Percentiles rank a stretch among this genome's conserved stretches.
Evolutionary conservation across 1,139 yeast species (phyloP).

Genomic region (Blastobotrys arbuscula): DNA sequence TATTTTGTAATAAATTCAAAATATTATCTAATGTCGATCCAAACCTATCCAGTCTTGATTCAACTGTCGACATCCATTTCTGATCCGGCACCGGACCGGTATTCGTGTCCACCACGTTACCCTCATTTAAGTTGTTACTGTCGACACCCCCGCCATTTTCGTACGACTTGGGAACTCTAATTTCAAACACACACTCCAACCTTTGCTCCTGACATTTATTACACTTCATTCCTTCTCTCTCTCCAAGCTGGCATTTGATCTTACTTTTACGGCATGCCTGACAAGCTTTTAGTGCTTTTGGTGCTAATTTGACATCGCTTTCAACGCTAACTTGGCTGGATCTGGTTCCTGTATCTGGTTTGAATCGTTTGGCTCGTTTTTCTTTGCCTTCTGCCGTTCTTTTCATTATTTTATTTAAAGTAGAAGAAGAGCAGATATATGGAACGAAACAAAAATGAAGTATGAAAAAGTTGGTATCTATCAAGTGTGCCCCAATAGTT

Average conservation of each 20-base stretch:
- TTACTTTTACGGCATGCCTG: constrained; percentile 58
- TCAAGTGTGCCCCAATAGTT: too few species aligned
- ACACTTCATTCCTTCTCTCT: constrained; percentile 43
- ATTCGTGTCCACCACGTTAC: too few species aligned
- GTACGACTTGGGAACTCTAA: constrained; percentile 44
- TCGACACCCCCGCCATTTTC: constrained; percentile 19
- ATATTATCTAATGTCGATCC: constrained; percentile 42
- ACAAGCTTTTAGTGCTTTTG: constrained; percentile 48
- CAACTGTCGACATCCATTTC: constrained; percentile 44
- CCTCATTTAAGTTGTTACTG: neutral
- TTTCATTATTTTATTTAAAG: neutral
- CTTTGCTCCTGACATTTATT: constrained; percentile 51
- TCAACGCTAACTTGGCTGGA: constrained; percentile 18
- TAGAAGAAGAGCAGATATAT: neutral
- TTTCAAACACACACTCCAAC: constrained; percentile 52
- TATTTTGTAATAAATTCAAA: constrained; percentile 25
- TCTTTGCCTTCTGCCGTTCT: neutral
- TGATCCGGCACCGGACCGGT: constrained; percentile 10
- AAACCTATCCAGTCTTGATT: constrained; percentile 41
- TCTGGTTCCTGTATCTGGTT: neutral
- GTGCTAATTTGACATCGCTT: constrained; percentile 11
- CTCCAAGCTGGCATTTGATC: constrained; percentile 50
- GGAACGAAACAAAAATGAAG: too few species aligned
- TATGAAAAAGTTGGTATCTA: too few species aligned
- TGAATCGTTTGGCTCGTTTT: neutral